Evolutionary conservation across 2,329 filamentous ascomycete species (phyloP), one percentile per base, ranked within the genome.

Genomic region (Cladosporium sp.): DNA sequence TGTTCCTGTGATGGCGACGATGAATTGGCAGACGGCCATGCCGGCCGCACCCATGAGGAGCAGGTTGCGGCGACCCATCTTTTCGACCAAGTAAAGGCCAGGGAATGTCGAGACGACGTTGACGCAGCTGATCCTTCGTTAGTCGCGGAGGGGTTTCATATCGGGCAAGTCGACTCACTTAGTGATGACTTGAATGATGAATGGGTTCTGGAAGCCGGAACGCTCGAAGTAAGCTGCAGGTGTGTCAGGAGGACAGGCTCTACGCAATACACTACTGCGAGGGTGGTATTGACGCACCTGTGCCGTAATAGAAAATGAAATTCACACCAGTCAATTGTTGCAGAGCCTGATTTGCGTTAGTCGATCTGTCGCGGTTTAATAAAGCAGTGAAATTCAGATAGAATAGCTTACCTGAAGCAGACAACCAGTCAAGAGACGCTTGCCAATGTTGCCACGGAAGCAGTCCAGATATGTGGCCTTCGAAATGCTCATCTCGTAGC

Each of bases 51-150:
- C 58, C 58, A 35, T 60, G 34, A 52, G 90, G 85, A 41, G 89
- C 76, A 49, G 58, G 59, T 69, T 68, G 1, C 74, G 69, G 38
- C 74, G 71, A 42, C 74, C 74, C 62, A 68, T 74, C 53, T 69
- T 71, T 61, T 76, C 73, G 11, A 76, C 71, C 52, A 74, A 67
- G 53, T 68, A 75, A 31, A 63, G 53, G 52, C 85, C 86, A 1
- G 86, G 85, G 52, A 90, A 66, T 1, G 86, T 90, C 4, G 85
- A 87, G 40, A 81, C 75, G n/a, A 87, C 81, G 63, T 91, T 91
- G 69, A 91, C 86, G 50, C 66, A 87, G 87, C 89, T 92, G 35
- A 35, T 90, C 77, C 1, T 92, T 9, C 96, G 65, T 97, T 97
- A 49, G 90, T 85, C 22, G 13, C 91, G 79, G 40, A 85, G 79